Percentiles rank a stretch among this genome's conserved stretches.
These are phyloP conservation scores for Solanum habrochaites DNA, from an alignment of 257 asterid genomes.

Conservation along the genomic window DNA sequence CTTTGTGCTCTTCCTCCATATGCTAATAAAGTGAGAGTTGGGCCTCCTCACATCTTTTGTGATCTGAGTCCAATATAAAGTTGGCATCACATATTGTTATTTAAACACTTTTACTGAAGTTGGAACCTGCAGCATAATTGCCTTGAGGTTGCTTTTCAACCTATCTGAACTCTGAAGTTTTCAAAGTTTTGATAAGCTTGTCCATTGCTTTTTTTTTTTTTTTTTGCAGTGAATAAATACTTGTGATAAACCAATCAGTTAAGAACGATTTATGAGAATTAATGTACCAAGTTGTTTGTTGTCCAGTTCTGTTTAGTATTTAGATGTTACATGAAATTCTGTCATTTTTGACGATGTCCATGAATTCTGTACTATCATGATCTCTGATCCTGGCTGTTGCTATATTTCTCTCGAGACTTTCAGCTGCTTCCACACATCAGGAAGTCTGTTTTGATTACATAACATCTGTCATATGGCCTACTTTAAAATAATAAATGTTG, in stretches of 20 bases:
- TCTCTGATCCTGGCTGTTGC: not conserved
- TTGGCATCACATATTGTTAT: not conserved
- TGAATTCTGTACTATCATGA: not conserved
- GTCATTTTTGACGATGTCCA: not conserved
- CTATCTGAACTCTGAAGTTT: not conserved
- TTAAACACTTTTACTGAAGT: not conserved
- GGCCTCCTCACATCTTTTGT: not conserved
- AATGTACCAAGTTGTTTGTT: not conserved
- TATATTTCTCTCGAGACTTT: not conserved
- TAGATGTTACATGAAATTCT: not conserved
- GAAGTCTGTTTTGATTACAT: not conserved
- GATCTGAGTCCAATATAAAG: not conserved
- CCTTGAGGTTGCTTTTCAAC: not conserved
- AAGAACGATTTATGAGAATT: not conserved
- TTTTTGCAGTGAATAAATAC: not conserved
- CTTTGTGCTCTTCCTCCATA: not conserved
- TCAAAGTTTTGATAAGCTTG: not conserved
- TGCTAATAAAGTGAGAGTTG: not conserved
- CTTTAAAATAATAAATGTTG: slow-evolving; percentile 3
- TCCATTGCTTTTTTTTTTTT: not conserved
- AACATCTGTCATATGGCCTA: not conserved
- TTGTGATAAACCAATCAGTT: not conserved
- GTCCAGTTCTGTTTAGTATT: not conserved
- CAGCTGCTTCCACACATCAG: not conserved
- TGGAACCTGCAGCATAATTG: not conserved